phyloP scores from a whole-genome alignment of 495 filamentous ascomycete species.

The Lepraria neglecta region DNA sequence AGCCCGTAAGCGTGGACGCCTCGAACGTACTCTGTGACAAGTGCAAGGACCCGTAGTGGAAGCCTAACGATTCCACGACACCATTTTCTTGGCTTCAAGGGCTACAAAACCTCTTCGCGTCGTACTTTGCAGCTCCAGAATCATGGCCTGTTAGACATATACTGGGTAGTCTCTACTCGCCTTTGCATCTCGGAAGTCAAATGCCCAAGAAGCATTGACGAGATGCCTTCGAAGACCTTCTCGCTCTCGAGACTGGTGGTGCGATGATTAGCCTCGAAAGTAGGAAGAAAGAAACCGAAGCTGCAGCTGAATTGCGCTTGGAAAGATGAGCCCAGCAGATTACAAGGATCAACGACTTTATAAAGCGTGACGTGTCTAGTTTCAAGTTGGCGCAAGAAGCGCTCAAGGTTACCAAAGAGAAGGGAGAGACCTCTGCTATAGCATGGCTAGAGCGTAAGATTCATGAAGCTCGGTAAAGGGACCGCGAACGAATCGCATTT shows the following conservation, averaged over 20 bases:
- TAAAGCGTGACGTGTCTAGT: not conserved
- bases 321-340: slow-evolving; percentile 2
- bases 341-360: not conserved
- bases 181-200: slow-evolving; percentile 12
- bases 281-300: slow-evolving; percentile 11
- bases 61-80: not conserved
- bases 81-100: not conserved
- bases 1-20: no score
- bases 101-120: not conserved
- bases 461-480: not conserved
- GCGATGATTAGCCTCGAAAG: slow-evolving; percentile 12
- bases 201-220: slow-evolving; percentile 12
- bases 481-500: not conserved
- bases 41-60: no score
- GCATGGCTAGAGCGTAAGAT: not conserved
- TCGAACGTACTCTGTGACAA: not conserved
- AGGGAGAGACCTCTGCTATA: not conserved
- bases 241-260: slow-evolving; percentile 15
- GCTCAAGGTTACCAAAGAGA: not conserved
- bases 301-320: not conserved
- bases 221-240: slow-evolving; percentile 22
- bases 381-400: not conserved
- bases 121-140: not conserved
- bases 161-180: slow-evolving; percentile 16
- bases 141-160: slow-evolving; percentile 19